Conservation (phyloP, 768 basidiomycete genomes). For the Russula vinacea region DNA sequence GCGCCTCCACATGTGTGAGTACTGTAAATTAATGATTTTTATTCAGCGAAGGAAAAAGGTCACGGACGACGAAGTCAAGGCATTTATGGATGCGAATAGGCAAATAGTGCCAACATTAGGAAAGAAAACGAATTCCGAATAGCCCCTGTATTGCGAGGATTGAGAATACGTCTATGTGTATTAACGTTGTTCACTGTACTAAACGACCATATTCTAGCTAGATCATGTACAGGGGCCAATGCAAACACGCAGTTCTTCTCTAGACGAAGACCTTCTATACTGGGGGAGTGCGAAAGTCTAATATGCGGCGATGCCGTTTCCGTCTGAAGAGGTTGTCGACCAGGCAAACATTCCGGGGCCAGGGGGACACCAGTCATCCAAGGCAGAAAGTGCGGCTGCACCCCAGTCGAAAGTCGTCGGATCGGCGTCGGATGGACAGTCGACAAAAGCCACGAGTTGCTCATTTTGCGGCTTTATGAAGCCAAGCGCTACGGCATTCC, state of each 20-base stretch:
- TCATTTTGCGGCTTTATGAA: conserved; percentile 69
- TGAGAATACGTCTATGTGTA: neutral
- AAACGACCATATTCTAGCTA: neutral
- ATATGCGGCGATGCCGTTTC: neutral
- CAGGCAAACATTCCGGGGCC: conserved; percentile 21
- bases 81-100: conserved; percentile 79
- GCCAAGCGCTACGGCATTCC: conserved; percentile 60
- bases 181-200: neutral
- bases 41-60: conserved; percentile 72
- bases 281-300: neutral
- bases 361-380: conserved; percentile 53
- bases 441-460: conserved; percentile 66
- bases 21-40: conserved; percentile 15
- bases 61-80: conserved; percentile 68
- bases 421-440: conserved; percentile 56
- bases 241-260: neutral
- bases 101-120: conserved; percentile 62
- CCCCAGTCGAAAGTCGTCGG: conserved; percentile 80
- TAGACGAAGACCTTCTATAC: neutral
- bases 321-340: neutral
- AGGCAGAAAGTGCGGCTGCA: conserved; percentile 55
- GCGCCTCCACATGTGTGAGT: conserved; percentile 1
- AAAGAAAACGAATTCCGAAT: conserved; percentile 33
- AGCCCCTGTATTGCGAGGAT: too few relatives aligned
- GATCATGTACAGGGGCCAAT: neutral